Base-by-base conservation (phyloP, 257 asterid species). In the Gentiana dahurica region DNA sequence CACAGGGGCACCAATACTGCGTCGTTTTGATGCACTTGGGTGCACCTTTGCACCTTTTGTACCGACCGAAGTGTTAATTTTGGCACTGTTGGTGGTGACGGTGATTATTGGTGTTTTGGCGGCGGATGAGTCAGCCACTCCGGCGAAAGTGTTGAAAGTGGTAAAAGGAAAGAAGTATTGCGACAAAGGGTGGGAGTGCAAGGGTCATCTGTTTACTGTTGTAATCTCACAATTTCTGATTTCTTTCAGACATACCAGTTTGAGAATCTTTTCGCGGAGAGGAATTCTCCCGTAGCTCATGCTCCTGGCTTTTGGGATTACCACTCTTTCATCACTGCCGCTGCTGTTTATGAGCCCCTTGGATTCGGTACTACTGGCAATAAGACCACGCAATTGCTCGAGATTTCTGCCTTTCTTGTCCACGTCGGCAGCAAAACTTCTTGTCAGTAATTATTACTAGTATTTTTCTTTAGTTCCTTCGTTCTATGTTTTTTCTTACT, bases 321-420 rank as follows among this genome's bases (percentile, higher is more conserved):
- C 68, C 59, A 58, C 51, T 80, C 97, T 4, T 90, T 90, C 72
- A 87, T 87, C 62, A 59, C 61, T 54, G 95, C 94, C 64, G 74
- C 94, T 62, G 63, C 98, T 54, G 0, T 63, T 11, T 85, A 62
- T 59, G 81, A 90, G 84, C 96, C 93, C 33, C 75, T 53, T 6
- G 98, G 98, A 15, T 90, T 90, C 49, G 95, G 95, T 39, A 90
- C 98, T 24, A 77, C 95, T 57, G 97, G 95, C 57, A 86, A 89
- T 34, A 68, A 70, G 59, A 48, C 69, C 8, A 38, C 41, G 75
- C 95, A 84, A 75, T 79, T 87, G 91, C 75, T 58, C 71, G 98
- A 90, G 60, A n/a, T 87, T 38, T 80, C 84, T 41, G 96, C 96
- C 47, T 82, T 90, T 60, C 75, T 91, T 39, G 96, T 82, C 60